Conservation (phyloP, 129 eudicot species). For the Cynara cardunculus region DNA sequence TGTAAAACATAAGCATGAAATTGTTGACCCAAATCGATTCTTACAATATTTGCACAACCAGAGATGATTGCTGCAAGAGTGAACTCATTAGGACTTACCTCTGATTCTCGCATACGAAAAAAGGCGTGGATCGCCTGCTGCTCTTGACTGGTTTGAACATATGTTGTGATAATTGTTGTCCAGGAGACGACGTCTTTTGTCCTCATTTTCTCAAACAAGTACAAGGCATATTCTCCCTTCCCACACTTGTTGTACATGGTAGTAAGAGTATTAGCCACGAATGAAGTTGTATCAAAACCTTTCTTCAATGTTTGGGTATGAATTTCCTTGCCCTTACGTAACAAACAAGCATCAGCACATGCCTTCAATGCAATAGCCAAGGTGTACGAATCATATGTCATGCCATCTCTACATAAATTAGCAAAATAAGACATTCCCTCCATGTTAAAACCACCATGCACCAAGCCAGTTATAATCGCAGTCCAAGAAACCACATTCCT, state of each 20-base stretch:
- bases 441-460: constrained; percentile 55
- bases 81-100: constrained; percentile 64
- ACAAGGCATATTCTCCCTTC: constrained; percentile 57
- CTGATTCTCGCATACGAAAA: constrained; percentile 54
- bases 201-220: constrained; percentile 60
- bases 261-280: constrained; percentile 76
- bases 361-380: constrained; percentile 87
- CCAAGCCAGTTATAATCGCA: constrained; percentile 84
- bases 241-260: constrained; percentile 88
- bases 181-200: constrained; percentile 83
- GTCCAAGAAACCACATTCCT: constrained; percentile 96
- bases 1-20: constrained; percentile 58
- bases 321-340: constrained; percentile 73
- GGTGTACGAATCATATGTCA: constrained; percentile 62
- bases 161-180: constrained; percentile 70
- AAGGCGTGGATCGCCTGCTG: constrained; percentile 43
- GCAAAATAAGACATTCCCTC: constrained; percentile 61
- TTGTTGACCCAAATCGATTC: constrained; percentile 54
- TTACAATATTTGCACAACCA: constrained; percentile 53
- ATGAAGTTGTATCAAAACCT: constrained; percentile 57
- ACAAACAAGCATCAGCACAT: constrained; percentile 58
- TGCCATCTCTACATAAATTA: constrained; percentile 42
- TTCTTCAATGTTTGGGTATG: constrained; percentile 63
- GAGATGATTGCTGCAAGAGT: constrained; percentile 81
- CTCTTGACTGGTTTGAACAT: constrained; percentile 59